Conservation (phyloP, 1,139 yeast species). For the Magnusiomyces tetraspermus region DNA sequence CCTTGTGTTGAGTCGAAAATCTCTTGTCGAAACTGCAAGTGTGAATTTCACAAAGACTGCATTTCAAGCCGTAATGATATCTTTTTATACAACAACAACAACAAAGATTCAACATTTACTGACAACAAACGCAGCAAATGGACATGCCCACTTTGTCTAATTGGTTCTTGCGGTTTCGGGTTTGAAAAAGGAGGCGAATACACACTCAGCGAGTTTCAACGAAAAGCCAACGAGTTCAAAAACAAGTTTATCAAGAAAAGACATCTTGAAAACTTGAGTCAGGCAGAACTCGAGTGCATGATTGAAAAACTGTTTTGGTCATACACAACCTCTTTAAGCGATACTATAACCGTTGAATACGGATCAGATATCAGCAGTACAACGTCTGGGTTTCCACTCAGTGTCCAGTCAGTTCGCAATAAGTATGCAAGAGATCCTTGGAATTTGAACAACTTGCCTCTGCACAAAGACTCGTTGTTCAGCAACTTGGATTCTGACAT, state of each 20-base stretch:
- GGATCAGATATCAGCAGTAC: conserved; percentile 40
- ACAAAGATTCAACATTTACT: neutral
- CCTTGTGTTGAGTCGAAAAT: conserved; percentile 1
- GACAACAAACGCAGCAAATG: conserved; percentile 35
- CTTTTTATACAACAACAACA: conserved; percentile 5
- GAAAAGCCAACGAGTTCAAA: conserved; percentile 46
- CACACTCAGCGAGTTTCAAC: conserved; percentile 49
- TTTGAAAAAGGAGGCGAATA: conserved; percentile 69
- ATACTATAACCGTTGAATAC: conserved; percentile 41
- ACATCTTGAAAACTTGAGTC: conserved; percentile 25
- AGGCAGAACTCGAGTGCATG: conserved; percentile 18
- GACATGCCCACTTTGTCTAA: conserved; percentile 74
- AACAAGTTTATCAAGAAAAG: conserved; percentile 38
- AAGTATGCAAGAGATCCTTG: conserved; percentile 45
- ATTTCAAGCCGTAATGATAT: conserved; percentile 8
- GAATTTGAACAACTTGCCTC: conserved; percentile 62
- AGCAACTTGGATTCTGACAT: conserved; percentile 38
- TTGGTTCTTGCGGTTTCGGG: conserved; percentile 85
- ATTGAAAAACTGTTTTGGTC: conserved; percentile 33
- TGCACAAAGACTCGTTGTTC: conserved; percentile 46
- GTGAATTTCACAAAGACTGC: conserved; percentile 10
- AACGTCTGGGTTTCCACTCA: conserved; percentile 45
- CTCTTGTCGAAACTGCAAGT: conserved; percentile 10
- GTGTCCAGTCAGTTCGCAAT: conserved; percentile 25
- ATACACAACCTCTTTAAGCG: conserved; percentile 33